Evolutionary conservation across 139 green algal genomes (phyloP), one percentile per base, ranked within the genome.

Genomic region (Chlamydomonas incerta): DNA sequence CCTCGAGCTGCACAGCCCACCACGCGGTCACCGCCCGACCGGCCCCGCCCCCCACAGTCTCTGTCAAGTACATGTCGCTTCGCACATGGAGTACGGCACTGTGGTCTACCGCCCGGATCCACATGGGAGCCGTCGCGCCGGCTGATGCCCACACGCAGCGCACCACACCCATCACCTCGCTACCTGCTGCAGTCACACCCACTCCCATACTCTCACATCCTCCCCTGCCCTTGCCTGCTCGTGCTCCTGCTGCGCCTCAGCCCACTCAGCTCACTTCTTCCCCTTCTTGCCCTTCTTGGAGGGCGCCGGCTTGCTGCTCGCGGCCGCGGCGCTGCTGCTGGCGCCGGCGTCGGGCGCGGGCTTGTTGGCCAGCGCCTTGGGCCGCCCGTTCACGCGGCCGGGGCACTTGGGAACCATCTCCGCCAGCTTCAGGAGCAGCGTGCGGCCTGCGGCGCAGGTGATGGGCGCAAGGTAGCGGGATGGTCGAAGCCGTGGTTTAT

Each of bases 341-440:
- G 57, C 34, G 9, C 58, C 74, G 4, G 34, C 58, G 26, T 62
- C 26, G 6, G 31, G 10, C 10, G 14, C 29, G 6, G 75, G 35
- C 62, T 26, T 10, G 57, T 46, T 60, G 34, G 6, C 74, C 74
- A 41, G 60, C 28, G 15, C 37, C 58, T 82, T 71, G 26, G 41
- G 41, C 41, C 41, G 41, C 8, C 35, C 35, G 5, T 31, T 37
- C 23, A 23, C 29, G 24, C 77, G 68, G 24, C 65, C 46, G 0
- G 77, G 65, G 72, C 88, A 62, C 81, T 90, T 88, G 41, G 58
- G 33, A 1, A 90, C 47, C 31, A 90, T 62, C 73, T 93, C 81
- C 5, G 89, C 87, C 33, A 93, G 81, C 52, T 72, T 83, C 24
- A 91, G n/a, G 31, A 93, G 62, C 35, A 93, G 73, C 17, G 76